These are phyloP conservation scores for Fremontodendron californicum DNA, from an alignment of 345 rosid species.

Conservation along the genomic window DNA sequence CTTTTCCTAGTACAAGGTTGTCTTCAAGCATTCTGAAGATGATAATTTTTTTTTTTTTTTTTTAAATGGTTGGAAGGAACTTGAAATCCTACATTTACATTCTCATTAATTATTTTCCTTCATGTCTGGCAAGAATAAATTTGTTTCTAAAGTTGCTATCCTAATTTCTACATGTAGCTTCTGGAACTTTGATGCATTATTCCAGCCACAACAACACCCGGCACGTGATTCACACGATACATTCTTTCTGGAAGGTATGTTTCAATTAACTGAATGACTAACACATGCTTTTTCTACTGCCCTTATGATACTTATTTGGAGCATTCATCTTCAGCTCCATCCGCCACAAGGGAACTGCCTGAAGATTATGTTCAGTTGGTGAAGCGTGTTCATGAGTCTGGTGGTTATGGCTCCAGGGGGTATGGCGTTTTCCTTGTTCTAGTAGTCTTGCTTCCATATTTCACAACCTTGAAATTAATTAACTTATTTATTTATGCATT, in stretches of 20 bases:
- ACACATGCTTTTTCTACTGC: not conserved
- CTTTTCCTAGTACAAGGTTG: not conserved
- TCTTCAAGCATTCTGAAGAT: not conserved
- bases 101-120: not conserved
- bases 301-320: constrained; percentile 17
- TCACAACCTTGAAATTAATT: not conserved
- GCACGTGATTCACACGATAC: constrained; percentile 99
- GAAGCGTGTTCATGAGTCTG: constrained; percentile 70
- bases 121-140: not conserved
- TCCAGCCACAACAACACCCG: constrained; percentile 99
- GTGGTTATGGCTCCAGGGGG: constrained; percentile 97
- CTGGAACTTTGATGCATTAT: constrained; percentile 95
- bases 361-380: constrained; percentile 88
- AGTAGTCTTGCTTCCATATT: not conserved
- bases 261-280: constrained; percentile 10
- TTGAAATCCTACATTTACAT: not conserved
- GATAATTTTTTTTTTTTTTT: not conserved
- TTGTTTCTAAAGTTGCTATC: not conserved
- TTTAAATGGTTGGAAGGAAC: not conserved
- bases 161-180: constrained; percentile 51
- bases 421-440: constrained; percentile 24
- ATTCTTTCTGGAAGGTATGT: constrained; percentile 73
- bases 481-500: constrained; percentile 1
- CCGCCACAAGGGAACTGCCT: constrained; percentile 65
- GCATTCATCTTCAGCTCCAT: constrained; percentile 54